Evolutionary conservation across 371 early-diverging fungal genomes (phyloP), one percentile per base, ranked within the genome.

Genomic region (Fennellomyces sp.): DNA sequence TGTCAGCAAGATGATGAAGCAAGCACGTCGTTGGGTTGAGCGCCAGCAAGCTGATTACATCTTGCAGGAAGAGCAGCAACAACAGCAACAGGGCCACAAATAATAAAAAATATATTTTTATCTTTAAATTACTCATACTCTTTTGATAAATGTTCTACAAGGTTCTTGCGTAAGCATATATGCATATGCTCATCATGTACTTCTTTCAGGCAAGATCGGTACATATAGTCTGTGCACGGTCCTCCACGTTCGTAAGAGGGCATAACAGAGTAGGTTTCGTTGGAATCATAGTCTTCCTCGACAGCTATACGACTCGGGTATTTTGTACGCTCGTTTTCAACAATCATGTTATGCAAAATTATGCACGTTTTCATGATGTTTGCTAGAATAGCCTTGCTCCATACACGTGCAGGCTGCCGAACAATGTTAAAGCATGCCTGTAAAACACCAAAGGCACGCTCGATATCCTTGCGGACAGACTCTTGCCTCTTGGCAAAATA

Each of bases 301-400:
- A 15, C 11, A 17, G 23, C 45, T 10, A 17, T 15, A 7, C 23
- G 45, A 45, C 45, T 7, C 5, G 45, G 23, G 15, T 15, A 17
- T 45, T n/a, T 45, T 45, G 19, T 30, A 28, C 31, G 27, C 13
- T 30, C 31, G 23, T 50, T 5, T 29, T 50, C 51, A 17, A 50
- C 31, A 15, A 50, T 50, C 51, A 50, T 50, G 17, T 50, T 50
- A 23, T 50, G 51, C 15, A 50, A 2, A 31, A 50, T 50, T 10
- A 50, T 50, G 29, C 29, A 50, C 7, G 31, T 4, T 28, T 7
- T 26, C 51, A 3, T 50, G 7, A 50, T 31, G 28, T 31, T 28
- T 10, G 17, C 7, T 10, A 50, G 51, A 7, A 28, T 4, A 2
- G 28, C 27, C 5, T 15, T 17, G 2, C 10, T 15, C 29, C 29